phyloP scores from a whole-genome alignment of 2,329 filamentous ascomycete genomes.

The Penicillium sp. region DNA sequence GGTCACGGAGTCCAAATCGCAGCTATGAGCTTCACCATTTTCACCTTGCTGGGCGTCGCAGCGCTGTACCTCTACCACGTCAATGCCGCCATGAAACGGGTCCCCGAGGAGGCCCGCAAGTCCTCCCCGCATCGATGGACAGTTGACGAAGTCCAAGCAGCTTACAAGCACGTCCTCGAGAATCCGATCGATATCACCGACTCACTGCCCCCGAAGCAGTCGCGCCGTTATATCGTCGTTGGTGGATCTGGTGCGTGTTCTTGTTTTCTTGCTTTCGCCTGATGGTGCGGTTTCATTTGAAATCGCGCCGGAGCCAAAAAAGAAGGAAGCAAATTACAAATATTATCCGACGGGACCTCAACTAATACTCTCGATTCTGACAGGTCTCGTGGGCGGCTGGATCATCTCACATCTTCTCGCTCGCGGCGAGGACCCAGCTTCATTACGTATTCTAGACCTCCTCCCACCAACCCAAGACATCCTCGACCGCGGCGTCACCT shows the following conservation, averaged over 20 bases:
- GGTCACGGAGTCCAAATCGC: not conserved
- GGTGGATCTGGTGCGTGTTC: constrained; percentile 40
- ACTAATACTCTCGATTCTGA: constrained; percentile 6
- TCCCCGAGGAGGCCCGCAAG: constrained; percentile 31
- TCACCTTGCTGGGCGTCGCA: constrained; percentile 20
- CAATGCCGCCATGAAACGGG: constrained; percentile 29
- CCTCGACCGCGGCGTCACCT: constrained; percentile 48
- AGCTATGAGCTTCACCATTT: constrained; percentile 17
- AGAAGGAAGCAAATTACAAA: not conserved
- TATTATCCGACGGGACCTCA: not conserved
- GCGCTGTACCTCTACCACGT: constrained; percentile 35
- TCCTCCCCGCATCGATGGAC: constrained; percentile 38
- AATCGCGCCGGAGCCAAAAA: not conserved
- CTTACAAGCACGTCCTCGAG: constrained; percentile 33
- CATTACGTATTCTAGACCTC: constrained; percentile 59
- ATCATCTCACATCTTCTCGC: constrained; percentile 57
- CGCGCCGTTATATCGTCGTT: constrained; percentile 43
- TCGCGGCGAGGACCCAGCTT: constrained; percentile 53
- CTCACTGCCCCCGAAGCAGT: constrained; percentile 40
- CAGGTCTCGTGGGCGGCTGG: constrained; percentile 59
- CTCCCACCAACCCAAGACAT: constrained; percentile 47
- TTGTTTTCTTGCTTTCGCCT: not conserved
- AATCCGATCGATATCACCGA: constrained; percentile 36
- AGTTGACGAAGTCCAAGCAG: constrained; percentile 33
- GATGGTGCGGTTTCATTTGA: not conserved